A percentile compares a stretch with the other conserved stretches of the same genome.
Evolutionary conservation across 2,329 filamentous ascomycete species (phyloP).

Genomic region (Thelonectria discophora): DNA sequence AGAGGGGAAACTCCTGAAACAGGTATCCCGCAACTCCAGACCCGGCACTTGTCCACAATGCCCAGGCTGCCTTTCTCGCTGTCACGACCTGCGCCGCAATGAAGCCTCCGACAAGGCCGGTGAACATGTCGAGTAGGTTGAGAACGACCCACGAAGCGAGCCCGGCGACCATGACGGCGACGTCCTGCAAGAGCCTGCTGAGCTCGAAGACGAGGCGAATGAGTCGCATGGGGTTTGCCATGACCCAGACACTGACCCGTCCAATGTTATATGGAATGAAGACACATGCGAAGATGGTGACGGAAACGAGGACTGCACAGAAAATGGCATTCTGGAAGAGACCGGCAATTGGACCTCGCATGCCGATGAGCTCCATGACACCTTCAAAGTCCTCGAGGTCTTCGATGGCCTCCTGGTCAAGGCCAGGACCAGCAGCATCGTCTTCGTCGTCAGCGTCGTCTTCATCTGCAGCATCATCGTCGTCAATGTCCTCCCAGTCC

Average conservation of each 20-base stretch:
- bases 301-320: conserved; percentile 86
- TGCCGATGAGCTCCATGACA: conserved; percentile 93
- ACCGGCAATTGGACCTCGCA: conserved; percentile 90
- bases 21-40: conserved; percentile 61
- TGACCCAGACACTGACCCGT: conserved; percentile 79
- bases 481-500: conserved; percentile 52
- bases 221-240: conserved; percentile 82
- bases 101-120: conserved; percentile 46
- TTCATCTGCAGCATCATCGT: conserved; percentile 31
- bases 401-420: conserved; percentile 80
- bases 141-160: conserved; percentile 56
- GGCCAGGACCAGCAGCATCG: conserved; percentile 69
- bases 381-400: conserved; percentile 96
- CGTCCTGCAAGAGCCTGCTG: conserved; percentile 83
- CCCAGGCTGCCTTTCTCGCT: conserved; percentile 53
- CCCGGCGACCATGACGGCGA: conserved; percentile 71
- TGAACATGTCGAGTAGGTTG: conserved; percentile 51
- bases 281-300: conserved; percentile 85
- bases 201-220: conserved; percentile 75
- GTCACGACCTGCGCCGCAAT: conserved; percentile 43
- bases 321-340: conserved; percentile 96
- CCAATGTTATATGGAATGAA: conserved; percentile 94
- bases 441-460: conserved; percentile 55
- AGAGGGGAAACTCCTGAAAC: conserved; percentile 59
- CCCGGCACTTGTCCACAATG: conserved; percentile 53